Evolutionary conservation across 179 eudicot species (phyloP).

Genomic region (Spinacia oleracea): DNA sequence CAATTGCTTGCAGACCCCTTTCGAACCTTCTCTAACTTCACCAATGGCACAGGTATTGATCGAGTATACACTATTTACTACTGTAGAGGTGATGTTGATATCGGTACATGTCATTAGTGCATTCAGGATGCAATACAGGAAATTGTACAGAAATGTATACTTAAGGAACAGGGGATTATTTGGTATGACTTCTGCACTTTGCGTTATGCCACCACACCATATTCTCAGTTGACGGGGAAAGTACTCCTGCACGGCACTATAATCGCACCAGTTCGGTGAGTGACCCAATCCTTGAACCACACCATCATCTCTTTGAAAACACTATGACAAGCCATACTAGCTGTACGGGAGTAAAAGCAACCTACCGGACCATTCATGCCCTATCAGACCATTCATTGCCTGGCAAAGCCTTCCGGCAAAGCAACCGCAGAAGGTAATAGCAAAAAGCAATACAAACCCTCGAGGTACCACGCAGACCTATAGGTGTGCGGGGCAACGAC

Average conservation of each 20-base stretch:
- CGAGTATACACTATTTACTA: constrained; percentile 21
- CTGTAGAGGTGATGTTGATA: constrained; percentile 22
- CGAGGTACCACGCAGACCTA: too few relatives aligned
- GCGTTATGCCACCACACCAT: constrained; percentile 22
- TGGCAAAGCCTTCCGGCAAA: too few relatives aligned
- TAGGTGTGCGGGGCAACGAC: too few relatives aligned
- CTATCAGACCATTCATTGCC: too few relatives aligned
- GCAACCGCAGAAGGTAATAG: too few relatives aligned
- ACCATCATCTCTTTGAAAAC: neutral
- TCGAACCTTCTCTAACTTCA: neutral
- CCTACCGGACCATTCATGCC: too few relatives aligned
- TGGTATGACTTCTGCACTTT: constrained; percentile 20
- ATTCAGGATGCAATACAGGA: neutral
- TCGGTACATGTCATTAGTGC: neutral
- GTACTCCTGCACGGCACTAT: neutral
- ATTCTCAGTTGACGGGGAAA: constrained; percentile 16
- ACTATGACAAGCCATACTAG: neutral
- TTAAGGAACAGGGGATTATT: constrained; percentile 19
- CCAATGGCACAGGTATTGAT: constrained; percentile 16
- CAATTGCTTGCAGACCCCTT: neutral
- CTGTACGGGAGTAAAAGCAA: too few relatives aligned
- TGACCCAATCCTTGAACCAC: neutral
- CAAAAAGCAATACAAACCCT: too few relatives aligned
- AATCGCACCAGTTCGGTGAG: neutral
- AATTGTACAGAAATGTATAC: neutral